Percentiles rank a stretch among this genome's conserved stretches.
phyloP scores from a whole-genome alignment of 192 early-diverging fungal genomes.

The Podila minutissima region DNA sequence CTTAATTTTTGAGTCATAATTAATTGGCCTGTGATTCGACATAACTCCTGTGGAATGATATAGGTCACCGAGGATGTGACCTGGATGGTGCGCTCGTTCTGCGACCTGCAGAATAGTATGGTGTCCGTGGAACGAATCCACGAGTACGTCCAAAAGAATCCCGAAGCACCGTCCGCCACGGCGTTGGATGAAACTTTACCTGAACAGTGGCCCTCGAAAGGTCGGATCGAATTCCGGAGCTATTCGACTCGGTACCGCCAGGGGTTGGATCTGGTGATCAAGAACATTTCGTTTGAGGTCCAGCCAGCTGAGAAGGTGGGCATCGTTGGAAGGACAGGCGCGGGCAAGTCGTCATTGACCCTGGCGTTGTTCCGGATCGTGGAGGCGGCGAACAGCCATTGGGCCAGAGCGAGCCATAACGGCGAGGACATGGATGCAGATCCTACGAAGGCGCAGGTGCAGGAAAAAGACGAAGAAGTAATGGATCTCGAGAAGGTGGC shows the following conservation, averaged over 20 bases:
- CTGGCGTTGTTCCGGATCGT: slow-evolving; percentile 81
- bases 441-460: no score
- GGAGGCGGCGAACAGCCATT: slow-evolving; percentile 61
- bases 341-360: slow-evolving; percentile 80
- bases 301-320: slow-evolving; percentile 29
- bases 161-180: slow-evolving; percentile 68
- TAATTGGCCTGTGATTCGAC: no score
- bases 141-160: slow-evolving; percentile 56
- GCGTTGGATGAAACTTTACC: slow-evolving; percentile 53
- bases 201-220: slow-evolving; percentile 25
- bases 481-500: slow-evolving; percentile 64
- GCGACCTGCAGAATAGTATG: slow-evolving; percentile 79
- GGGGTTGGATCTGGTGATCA: slow-evolving; percentile 57
- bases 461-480: not conserved
- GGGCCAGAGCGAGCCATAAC: slow-evolving; percentile 20
- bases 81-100: slow-evolving; percentile 71
- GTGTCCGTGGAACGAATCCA: slow-evolving; percentile 80
- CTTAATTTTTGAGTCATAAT: no score
- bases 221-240: slow-evolving; percentile 22
- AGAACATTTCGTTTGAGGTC: slow-evolving; percentile 59
- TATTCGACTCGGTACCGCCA: slow-evolving; percentile 34
- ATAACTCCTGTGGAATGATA: no score
- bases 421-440: not conserved
- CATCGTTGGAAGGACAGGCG: slow-evolving; percentile 57
- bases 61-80: no score